Evolutionary conservation across 2,329 filamentous ascomycete genomes (phyloP), one percentile per base, ranked within the genome.

Genomic region (Diplodia seriata): DNA sequence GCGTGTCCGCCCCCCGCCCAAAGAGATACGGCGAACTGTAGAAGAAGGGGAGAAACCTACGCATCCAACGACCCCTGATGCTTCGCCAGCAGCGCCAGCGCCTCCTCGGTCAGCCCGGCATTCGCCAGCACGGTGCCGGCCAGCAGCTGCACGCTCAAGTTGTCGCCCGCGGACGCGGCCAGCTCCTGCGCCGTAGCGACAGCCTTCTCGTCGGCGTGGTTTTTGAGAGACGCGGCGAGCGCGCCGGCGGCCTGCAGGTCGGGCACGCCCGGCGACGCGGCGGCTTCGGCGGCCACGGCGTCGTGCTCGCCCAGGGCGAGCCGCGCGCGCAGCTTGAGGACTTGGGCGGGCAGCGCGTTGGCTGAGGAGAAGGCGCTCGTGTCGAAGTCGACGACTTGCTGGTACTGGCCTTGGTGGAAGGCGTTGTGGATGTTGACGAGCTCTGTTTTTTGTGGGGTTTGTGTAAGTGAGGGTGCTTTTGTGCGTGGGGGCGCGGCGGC

Each of bases 321-420:
- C 76, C 90, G 90, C 53, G 94, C 89, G 77, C 95, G 92, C 71
- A 94, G 88, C 77, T 90, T 85, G 67, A 98, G 87, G 54, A 97
- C 83, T 68, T 89, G 89, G 50, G 92, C 91, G 51, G 92, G 88
- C 15, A 93, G 85, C 56, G 85, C 85, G 82, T 97, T 97, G 74
- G 91, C 88, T 71, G 89, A 73, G 54, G 92, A 95, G 76, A 98
- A 90, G 69, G 89, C 85, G 6, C 90, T 89, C 53, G 89, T 90
- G 80, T 96, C 91, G 81, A 93, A 97, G 82, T 95, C 90, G 80
- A 96, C 81, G 71, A 96, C 94, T 76, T 90, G 85, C 76, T 92
- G 87, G 85, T 92, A 97, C 84, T 97, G 94, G 77, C 92, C 93
- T 79, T 88, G 86, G 80, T 88, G 84, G 81, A 89, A 89, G 77